These are phyloP conservation scores for Aotearoamyces nothofagi DNA, from an alignment of 2,329 filamentous ascomycete genomes.

Conservation along the genomic window DNA sequence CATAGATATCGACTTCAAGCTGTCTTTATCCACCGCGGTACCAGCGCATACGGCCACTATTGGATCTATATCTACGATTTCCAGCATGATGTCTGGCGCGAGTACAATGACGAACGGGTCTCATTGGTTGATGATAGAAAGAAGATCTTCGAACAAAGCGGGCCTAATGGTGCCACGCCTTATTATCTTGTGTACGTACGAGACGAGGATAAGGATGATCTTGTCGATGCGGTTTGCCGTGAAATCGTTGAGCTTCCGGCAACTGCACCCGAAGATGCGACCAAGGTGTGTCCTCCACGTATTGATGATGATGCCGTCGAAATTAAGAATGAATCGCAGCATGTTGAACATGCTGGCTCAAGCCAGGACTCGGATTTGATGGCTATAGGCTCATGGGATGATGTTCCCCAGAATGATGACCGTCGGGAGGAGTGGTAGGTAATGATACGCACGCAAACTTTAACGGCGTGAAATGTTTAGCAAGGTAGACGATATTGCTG, in stretches of 20 bases:
- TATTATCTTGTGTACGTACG: constrained; percentile 76
- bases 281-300: background rate
- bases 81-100: constrained; percentile 65
- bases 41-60: constrained; percentile 68
- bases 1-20: constrained; percentile 75
- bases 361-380: no score
- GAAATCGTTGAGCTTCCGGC: constrained; percentile 16
- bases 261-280: background rate
- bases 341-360: background rate
- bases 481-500: no score
- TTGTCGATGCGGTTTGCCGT: constrained; percentile 40
- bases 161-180: constrained; percentile 53
- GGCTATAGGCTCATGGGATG: no score
- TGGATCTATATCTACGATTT: constrained; percentile 93
- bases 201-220: constrained; percentile 42
- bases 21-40: constrained; percentile 79
- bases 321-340: background rate
- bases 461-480: background rate
- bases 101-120: constrained; percentile 84
- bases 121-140: constrained; percentile 47
- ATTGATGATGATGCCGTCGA: background rate
- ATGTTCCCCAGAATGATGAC: no score
- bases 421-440: no score
- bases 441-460: background rate
- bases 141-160: constrained; percentile 54